A percentile compares a stretch with the other conserved stretches of the same genome.
These are phyloP conservation scores for Sclerospora graminicola DNA, from an alignment of 352 stramenopile species.

Conservation along the genomic window DNA sequence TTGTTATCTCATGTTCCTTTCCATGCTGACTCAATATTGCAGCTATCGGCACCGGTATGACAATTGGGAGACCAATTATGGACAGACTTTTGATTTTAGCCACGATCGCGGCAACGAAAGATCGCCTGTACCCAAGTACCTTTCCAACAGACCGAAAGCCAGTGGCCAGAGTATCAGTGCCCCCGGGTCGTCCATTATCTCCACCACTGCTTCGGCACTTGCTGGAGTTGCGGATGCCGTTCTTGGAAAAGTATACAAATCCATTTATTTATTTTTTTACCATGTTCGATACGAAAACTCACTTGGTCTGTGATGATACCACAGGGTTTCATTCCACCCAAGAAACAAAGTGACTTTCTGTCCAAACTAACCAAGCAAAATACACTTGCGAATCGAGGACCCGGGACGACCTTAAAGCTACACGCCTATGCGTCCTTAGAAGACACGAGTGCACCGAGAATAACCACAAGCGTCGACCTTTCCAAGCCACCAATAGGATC, in stretches of 20 bases:
- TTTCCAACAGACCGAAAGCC: slow-evolving; percentile 6
- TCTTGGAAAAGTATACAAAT: slow-evolving; percentile 10
- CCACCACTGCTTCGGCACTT: not conserved
- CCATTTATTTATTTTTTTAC: not conserved
- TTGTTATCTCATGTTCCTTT: not conserved
- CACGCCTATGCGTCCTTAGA: slow-evolving; percentile 18
- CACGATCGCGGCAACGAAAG: not conserved
- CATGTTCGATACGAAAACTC: not conserved
- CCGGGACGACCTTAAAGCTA: not conserved
- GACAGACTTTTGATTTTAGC: slow-evolving; percentile 9
- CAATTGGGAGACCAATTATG: not conserved
- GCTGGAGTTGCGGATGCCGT: slow-evolving; percentile 5
- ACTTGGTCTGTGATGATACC: slow-evolving; percentile 3
- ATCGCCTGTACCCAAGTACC: slow-evolving; percentile 10
- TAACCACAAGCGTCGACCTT: slow-evolving; percentile 1
- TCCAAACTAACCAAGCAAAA: slow-evolving; percentile 7
- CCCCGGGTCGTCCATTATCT: slow-evolving; percentile 19
- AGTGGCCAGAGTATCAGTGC: slow-evolving; percentile 14
- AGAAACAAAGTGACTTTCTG: slow-evolving; percentile 16
- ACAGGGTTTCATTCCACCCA: slow-evolving; percentile 18
- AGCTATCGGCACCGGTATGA: not conserved
- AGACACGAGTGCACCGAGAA: slow-evolving; percentile 14
- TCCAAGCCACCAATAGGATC: slow-evolving; percentile 1
- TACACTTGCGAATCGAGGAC: slow-evolving; percentile 15
- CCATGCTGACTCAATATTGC: not conserved